Conservation (phyloP, 1,284 basidiomycete genomes). For the Erythrobasidium hasegawianum region DNA sequence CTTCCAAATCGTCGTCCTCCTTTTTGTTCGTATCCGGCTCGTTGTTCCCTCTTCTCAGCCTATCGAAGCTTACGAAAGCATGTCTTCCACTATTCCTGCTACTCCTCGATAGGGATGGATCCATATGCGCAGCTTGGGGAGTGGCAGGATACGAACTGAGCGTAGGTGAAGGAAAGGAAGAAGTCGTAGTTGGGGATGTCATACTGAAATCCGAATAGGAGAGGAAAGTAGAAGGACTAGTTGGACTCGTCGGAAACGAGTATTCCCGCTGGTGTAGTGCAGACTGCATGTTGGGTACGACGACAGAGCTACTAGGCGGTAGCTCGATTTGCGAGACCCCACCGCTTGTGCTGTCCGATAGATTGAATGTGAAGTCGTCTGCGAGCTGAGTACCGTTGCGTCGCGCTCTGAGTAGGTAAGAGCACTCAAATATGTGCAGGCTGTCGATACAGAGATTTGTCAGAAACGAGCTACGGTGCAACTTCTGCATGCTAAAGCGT, state of each 20-base stretch:
- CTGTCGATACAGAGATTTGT: background rate
- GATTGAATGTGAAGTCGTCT: constrained; percentile 2
- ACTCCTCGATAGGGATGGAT: background rate
- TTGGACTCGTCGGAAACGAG: background rate
- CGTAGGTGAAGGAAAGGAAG: background rate
- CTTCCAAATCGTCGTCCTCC: background rate
- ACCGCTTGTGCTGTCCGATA: background rate
- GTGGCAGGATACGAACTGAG: too few species aligned
- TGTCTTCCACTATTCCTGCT: background rate
- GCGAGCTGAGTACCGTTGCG: background rate
- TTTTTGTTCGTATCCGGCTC: background rate
- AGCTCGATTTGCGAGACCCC: background rate
- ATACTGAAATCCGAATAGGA: background rate
- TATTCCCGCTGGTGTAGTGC: background rate
- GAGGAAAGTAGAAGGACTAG: background rate
- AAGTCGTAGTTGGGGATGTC: background rate
- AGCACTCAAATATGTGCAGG: background rate
- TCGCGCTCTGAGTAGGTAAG: background rate
- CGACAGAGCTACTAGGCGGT: background rate
- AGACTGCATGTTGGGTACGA: background rate
- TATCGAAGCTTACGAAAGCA: background rate
- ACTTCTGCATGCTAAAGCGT: too few species aligned
- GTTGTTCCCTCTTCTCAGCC: background rate
- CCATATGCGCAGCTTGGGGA: too few species aligned
- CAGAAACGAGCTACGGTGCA: too few species aligned